Conservation (phyloP, 805 yeast genomes). For the Nakazawaea holstii region DNA sequence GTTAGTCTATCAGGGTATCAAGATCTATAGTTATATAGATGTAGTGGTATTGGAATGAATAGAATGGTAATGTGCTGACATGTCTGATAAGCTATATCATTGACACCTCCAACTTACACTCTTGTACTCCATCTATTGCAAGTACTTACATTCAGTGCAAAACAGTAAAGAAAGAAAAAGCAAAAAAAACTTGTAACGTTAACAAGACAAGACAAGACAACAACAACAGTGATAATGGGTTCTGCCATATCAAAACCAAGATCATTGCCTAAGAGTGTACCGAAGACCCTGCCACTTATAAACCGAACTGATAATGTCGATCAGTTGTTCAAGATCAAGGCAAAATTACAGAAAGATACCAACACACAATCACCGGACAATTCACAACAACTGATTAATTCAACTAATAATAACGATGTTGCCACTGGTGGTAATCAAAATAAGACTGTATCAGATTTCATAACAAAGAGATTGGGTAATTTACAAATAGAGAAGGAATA, state of each 20-base stretch:
- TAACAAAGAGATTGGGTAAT: background rate
- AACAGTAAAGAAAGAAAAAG: background rate
- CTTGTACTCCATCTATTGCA: no score
- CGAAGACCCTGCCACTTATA: background rate
- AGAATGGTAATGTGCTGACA: no score
- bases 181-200: background rate
- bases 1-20: no score
- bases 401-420: no score
- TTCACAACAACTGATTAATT: no score
- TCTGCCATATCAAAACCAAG: constrained; percentile 1
- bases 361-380: background rate
- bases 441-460: constrained; percentile 7
- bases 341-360: background rate
- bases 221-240: background rate
- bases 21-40: no score
- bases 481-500: background rate
- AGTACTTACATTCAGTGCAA: no score
- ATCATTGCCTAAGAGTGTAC: background rate
- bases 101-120: no score
- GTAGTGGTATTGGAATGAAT: no score
- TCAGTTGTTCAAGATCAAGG: background rate
- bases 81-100: no score
- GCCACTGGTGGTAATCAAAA: background rate
- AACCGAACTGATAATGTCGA: constrained; percentile 4
- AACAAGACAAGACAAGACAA: background rate